A percentile compares a stretch with the other conserved stretches of the same genome.
Conservation (phyloP, 2,329 filamentous ascomycete species). For the Alternaria incomplexa region DNA sequence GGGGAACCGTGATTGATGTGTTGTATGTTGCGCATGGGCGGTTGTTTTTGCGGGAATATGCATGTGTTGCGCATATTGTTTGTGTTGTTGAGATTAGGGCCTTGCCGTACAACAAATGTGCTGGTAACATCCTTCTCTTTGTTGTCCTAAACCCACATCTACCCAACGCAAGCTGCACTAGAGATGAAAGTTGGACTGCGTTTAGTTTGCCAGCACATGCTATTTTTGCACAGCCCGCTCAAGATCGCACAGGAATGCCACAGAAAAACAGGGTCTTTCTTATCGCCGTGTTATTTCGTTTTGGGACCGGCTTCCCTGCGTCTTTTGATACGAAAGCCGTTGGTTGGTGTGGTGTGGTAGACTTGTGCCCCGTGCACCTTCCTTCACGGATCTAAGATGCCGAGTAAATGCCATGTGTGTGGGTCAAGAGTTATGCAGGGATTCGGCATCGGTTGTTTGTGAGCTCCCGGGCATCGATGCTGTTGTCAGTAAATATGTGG, state of each 20-base stretch:
- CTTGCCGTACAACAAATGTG: background rate
- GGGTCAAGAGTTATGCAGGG: constrained; percentile 4
- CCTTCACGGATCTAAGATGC: constrained; percentile 9
- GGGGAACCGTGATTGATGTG: background rate
- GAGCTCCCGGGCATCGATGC: background rate
- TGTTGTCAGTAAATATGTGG: background rate
- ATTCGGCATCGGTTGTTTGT: background rate
- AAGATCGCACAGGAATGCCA: background rate
- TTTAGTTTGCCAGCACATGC: background rate
- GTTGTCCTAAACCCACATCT: background rate
- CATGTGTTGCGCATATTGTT: background rate
- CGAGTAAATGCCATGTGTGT: constrained; percentile 13
- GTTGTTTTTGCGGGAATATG: background rate
- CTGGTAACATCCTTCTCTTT: background rate
- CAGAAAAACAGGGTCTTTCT: background rate
- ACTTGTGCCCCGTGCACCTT: background rate
- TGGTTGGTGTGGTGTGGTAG: constrained; percentile 3
- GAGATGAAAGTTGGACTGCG: background rate
- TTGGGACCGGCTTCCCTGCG: background rate
- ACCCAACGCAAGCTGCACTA: background rate
- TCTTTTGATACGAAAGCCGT: background rate
- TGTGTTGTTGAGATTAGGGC: background rate
- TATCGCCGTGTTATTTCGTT: background rate
- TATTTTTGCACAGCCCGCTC: background rate
- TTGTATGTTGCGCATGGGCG: background rate